Percentiles rank a stretch among this genome's conserved stretches.
Evolutionary conservation across 1,139 yeast species (phyloP).

Genomic region (Yamadazyma taylorii): DNA sequence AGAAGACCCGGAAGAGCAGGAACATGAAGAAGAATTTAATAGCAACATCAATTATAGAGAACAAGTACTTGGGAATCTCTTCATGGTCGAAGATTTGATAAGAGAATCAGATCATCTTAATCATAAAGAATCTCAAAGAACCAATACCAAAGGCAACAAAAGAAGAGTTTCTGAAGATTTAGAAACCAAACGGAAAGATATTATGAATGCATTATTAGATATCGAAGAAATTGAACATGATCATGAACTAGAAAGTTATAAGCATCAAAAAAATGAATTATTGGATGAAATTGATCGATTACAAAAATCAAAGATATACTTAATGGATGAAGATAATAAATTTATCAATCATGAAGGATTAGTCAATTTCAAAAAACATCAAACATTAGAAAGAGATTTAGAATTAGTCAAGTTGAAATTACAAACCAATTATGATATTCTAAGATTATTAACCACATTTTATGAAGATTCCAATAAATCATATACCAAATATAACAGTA

Average conservation of each 20-base stretch:
- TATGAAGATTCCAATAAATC: slow-evolving; percentile 41
- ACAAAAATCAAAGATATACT: slow-evolving; percentile 25
- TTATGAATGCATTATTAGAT: slow-evolving; percentile 3
- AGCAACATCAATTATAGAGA: slow-evolving; percentile 4
- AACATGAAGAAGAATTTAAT: slow-evolving; percentile 1
- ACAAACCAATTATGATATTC: slow-evolving; percentile 34
- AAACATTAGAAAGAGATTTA: slow-evolving; percentile 29
- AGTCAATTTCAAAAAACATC: slow-evolving; percentile 13
- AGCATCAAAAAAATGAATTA: slow-evolving; percentile 18
- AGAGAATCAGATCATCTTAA: not conserved
- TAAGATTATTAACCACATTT: slow-evolving; percentile 33
- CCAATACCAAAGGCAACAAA: not conserved
- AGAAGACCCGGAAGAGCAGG: too few relatives aligned
- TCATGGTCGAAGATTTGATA: not conserved
- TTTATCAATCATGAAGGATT: slow-evolving; percentile 33
- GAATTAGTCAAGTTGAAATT: slow-evolving; percentile 37
- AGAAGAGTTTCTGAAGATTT: not conserved
- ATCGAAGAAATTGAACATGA: slow-evolving; percentile 16
- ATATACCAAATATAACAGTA: slow-evolving; percentile 33
- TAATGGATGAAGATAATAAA: slow-evolving; percentile 17
- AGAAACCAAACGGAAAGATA: not conserved
- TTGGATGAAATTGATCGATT: slow-evolving; percentile 28
- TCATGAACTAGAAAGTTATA: slow-evolving; percentile 13
- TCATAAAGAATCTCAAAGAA: not conserved
- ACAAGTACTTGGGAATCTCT: slow-evolving; percentile 2